A percentile compares a stretch with the other conserved stretches of the same genome.
phyloP scores from a whole-genome alignment of 441 rosid genomes.

The Bocquillonia castaneifolia region DNA sequence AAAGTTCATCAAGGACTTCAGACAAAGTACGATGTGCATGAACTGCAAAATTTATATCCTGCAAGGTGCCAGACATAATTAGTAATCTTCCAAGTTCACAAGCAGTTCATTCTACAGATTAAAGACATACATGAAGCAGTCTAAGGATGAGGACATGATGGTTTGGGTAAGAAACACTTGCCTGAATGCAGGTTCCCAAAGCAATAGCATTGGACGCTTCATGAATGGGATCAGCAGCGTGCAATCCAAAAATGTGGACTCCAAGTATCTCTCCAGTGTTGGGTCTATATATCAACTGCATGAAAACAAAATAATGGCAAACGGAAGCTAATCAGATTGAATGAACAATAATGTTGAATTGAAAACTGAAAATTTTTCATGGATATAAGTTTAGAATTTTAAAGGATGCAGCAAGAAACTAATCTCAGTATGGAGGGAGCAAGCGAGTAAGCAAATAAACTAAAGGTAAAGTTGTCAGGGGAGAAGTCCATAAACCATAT shows the following conservation, averaged over 20 bases:
- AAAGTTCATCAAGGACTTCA: conserved; percentile 90
- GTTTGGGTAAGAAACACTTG: conserved; percentile 17
- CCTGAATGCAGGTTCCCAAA: conserved; percentile 80
- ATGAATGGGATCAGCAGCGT: conserved; percentile 97
- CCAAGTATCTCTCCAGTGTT: conserved; percentile 96
- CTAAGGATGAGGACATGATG: neutral
- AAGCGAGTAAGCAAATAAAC: neutral
- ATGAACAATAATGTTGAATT: neutral
- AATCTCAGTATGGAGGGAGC: neutral
- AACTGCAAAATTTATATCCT: conserved; percentile 87
- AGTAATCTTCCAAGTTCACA: neutral
- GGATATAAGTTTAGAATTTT: neutral
- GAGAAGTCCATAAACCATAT: neutral
- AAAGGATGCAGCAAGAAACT: neutral
- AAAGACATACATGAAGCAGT: neutral
- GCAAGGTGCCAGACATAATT: conserved; percentile 20
- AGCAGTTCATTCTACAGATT: neutral
- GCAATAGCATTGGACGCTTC: conserved; percentile 99
- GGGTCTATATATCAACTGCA: conserved; percentile 92
- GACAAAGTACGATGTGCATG: conserved; percentile 97
- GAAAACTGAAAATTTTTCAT: neutral
- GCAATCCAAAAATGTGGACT: conserved; percentile 92
- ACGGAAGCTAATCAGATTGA: conserved; percentile 1
- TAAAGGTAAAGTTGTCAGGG: too few relatives aligned
- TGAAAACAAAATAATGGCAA: conserved; percentile 11